phyloP scores from a whole-genome alignment of 228 moss, liverwort and hornwort species.

The Sphagnum magellanicum region DNA sequence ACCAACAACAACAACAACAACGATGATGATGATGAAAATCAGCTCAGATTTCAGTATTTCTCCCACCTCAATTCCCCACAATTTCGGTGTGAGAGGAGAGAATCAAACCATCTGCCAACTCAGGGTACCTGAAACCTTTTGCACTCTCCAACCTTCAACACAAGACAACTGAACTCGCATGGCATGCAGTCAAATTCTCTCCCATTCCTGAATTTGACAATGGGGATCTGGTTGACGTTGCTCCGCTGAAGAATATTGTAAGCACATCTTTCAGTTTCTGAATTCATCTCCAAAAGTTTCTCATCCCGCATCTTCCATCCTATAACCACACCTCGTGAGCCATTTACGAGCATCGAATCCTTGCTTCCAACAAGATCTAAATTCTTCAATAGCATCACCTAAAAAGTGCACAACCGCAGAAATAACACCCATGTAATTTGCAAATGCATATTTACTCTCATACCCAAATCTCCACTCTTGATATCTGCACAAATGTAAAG shows the following conservation, averaged over 20 bases:
- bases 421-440: not conserved
- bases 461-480: not conserved
- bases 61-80: not conserved
- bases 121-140: slow-evolving; percentile 36
- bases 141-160: slow-evolving; percentile 66
- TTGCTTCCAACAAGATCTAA: slow-evolving; percentile 27
- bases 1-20: not conserved
- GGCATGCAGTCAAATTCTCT: slow-evolving; percentile 40
- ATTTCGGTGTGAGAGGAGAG: not conserved
- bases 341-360: slow-evolving; percentile 17
- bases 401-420: not conserved
- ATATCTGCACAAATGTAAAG: not conserved
- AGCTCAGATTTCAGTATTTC: not conserved
- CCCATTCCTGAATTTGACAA: slow-evolving; percentile 61
- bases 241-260: slow-evolving; percentile 19
- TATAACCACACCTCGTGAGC: slow-evolving; percentile 45
- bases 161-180: slow-evolving; percentile 44
- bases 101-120: not conserved
- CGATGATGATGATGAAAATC: not conserved
- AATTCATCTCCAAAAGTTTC: slow-evolving; percentile 18
- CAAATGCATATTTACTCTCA: no score
- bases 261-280: slow-evolving; percentile 15
- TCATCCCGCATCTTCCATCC: slow-evolving; percentile 34
- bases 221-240: slow-evolving; percentile 36
- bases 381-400: slow-evolving; percentile 77